phyloP scores from a whole-genome alignment of 73 alveolate species.

The Breviolum minutum region DNA sequence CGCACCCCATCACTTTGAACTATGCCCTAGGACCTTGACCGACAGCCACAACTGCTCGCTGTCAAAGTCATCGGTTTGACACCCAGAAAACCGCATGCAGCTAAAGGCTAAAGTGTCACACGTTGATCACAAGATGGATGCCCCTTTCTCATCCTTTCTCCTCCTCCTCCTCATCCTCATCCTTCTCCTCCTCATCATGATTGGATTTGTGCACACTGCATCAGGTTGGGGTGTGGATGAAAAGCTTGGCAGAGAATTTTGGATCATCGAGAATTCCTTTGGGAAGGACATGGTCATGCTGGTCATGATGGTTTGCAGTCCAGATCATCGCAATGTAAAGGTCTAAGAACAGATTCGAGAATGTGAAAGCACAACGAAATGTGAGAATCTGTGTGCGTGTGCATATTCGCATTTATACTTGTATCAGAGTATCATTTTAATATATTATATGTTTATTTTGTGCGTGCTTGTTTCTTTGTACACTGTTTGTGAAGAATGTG shows the following conservation, averaged over 20 bases:
- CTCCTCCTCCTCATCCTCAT: no score
- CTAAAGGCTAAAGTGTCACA: neutral
- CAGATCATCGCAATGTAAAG: no score
- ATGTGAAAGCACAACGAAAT: no score
- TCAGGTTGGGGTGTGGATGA: constrained; percentile 64
- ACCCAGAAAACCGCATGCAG: neutral
- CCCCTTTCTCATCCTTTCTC: neutral
- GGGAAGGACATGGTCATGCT: constrained; percentile 13
- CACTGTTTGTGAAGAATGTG: neutral
- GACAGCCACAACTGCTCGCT: constrained; percentile 75
- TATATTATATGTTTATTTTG: no score
- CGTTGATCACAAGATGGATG: no score
- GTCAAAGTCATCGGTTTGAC: constrained; percentile 44
- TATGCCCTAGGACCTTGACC: neutral
- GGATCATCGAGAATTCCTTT: constrained; percentile 81
- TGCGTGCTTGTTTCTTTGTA: neutral
- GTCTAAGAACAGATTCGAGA: no score
- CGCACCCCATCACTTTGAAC: neutral
- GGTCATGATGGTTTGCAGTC: neutral
- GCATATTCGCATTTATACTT: no score
- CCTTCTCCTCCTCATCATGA: neutral
- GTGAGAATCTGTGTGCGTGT: no score
- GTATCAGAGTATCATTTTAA: no score
- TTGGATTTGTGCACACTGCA: neutral
- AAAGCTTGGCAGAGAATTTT: neutral